Base-by-base conservation (phyloP, 345 rosid genomes). In the Salix suchowensis region DNA sequence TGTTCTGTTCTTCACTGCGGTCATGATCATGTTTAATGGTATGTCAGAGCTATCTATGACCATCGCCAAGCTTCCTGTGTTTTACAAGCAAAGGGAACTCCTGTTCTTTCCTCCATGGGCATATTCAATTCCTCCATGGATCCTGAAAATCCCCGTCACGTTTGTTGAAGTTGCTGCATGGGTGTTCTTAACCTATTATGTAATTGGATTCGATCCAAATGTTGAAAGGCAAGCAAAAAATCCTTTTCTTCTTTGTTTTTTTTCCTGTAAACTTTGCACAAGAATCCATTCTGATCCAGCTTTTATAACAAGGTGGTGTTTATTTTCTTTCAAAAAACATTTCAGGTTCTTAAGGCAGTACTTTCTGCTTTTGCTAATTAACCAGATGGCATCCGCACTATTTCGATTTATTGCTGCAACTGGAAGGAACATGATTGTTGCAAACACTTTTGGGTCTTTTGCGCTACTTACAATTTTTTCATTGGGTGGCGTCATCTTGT, bases 71-170 rank as follows among this genome's bases (percentile, higher is more conserved):
- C 98, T 94, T 83, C 93, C 97, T 15, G 90, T 92, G 67, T 92
- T 94, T 73, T 94, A 87, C 89, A 94, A 92, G 82, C 96, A 92
- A 83, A 84, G 96, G 75, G 94, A 89, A 69, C 85, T 88, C 18
- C 81, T 84, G 24, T 94, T 92, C 88, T 92, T 78, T 82, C 97
- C 98, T 48, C 52, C 96, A 4, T 92, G 97, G 98, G 87, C 89
- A 4, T 92, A 88, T 83, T 84, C 94, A 79, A 72, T 94, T 58
- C 97, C 98, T 9, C 40, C 91, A 46, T 94, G 98, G 97, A 86
- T 94, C 73, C 85, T 92, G 54, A 88, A 92, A 82, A 88, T 89
- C 67, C 97, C 98, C 8, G 74, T 91, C 68, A 74, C 93, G 42
- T 80, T 92, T 24, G 26, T 87, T 36, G 98, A 92, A 85, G 94